These are phyloP conservation scores for Candida buenavistaensis DNA, from an alignment of 1,139 yeast species.

Conservation along the genomic window DNA sequence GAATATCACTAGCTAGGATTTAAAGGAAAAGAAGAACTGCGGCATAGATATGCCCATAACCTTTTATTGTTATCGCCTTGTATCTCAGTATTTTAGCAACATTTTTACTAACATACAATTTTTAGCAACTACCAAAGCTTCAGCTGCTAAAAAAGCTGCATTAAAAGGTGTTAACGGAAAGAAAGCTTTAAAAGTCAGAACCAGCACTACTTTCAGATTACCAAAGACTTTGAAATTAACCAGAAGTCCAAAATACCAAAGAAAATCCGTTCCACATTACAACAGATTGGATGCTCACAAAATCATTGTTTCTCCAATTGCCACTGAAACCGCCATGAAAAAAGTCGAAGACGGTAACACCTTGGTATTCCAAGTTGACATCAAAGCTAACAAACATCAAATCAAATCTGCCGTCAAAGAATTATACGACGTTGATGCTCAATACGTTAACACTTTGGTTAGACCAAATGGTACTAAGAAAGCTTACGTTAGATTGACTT, in stretches of 20 bases:
- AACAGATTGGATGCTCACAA: slow-evolving; percentile 97
- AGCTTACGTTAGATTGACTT: slow-evolving; percentile 98
- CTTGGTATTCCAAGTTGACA: slow-evolving; percentile 96
- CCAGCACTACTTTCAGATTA: slow-evolving; percentile 91
- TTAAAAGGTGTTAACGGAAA: slow-evolving; percentile 95
- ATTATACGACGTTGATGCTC: slow-evolving; percentile 94
- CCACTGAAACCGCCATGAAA: slow-evolving; percentile 98
- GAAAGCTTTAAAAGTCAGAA: slow-evolving; percentile 92
- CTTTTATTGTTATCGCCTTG: too few relatives aligned
- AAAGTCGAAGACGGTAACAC: slow-evolving; percentile 99
- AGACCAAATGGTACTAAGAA: slow-evolving; percentile 99
- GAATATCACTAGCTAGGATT: too few relatives aligned
- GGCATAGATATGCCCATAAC: too few relatives aligned
- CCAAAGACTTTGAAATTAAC: slow-evolving; percentile 97
- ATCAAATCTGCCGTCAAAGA: slow-evolving; percentile 98
- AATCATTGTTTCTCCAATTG: slow-evolving; percentile 92
- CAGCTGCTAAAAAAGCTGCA: slow-evolving; percentile 98
- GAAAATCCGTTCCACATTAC: slow-evolving; percentile 96
- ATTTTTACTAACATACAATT: slow-evolving; percentile 14
- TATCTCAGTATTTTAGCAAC: too few relatives aligned
- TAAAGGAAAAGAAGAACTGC: too few relatives aligned
- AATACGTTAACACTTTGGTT: slow-evolving; percentile 91
- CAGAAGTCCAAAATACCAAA: slow-evolving; percentile 92
- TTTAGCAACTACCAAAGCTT: slow-evolving; percentile 67
- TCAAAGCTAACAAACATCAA: slow-evolving; percentile 97